phyloP scores from a whole-genome alignment of 2,329 filamentous ascomycete species.

The Aspergillus unguis region DNA sequence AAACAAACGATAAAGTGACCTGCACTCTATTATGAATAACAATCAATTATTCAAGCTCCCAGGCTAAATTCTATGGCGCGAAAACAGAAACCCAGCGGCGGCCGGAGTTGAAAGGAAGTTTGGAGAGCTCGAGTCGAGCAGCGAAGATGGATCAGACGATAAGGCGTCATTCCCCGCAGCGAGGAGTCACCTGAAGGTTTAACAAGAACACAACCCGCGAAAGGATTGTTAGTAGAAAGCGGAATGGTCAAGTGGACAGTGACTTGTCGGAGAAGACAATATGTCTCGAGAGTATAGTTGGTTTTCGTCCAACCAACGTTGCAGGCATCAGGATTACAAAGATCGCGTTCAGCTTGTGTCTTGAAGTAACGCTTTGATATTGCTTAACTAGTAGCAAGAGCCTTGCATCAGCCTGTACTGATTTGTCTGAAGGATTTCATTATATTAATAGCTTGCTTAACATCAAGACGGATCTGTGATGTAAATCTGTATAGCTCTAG shows the following conservation, averaged over 20 bases:
- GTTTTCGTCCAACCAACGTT: not conserved
- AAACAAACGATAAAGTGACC: slow-evolving; percentile 14
- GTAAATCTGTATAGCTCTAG: no score
- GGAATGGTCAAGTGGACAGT: slow-evolving; percentile 4
- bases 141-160: slow-evolving; percentile 20
- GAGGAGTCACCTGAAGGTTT: slow-evolving; percentile 4
- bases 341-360: not conserved
- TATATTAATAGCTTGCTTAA: no score
- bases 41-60: not conserved
- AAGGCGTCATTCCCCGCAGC: slow-evolving; percentile 18
- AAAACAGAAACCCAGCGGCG: not conserved
- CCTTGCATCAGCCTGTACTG: no score
- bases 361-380: no score
- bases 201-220: not conserved
- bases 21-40: slow-evolving; percentile 16
- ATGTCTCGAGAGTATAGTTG: not conserved
- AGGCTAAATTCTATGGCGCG: slow-evolving; percentile 15
- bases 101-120: not conserved
- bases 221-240: not conserved
- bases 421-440: no score
- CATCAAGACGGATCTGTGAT: no score
- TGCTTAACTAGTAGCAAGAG: no score
- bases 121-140: slow-evolving; percentile 1
- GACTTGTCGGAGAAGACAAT: not conserved
- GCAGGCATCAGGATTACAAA: not conserved